Base-by-base conservation (phyloP, 805 yeast species). In the Debaryomyces maramus region DNA sequence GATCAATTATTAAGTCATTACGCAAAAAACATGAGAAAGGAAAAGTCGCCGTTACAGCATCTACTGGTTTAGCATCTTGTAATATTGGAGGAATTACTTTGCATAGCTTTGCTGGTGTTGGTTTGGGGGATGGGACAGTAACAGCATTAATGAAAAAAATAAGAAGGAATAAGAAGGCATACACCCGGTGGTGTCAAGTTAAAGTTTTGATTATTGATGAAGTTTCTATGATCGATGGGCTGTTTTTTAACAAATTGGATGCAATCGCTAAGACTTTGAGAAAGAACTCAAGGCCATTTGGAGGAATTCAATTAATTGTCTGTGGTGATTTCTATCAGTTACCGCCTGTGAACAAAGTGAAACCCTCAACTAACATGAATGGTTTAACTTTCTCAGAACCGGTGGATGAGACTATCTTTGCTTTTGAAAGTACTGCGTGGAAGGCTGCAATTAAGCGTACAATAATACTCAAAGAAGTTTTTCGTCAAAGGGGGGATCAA, bases 241-340 rank as follows among this genome's bases (percentile, higher is more conserved):
- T 65, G 4, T 63, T 85, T 11, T 67, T 86, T 30, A 81, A 83
- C 50, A 83, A 83, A 50, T 59, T 86, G 38, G 78, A 85, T 48
- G 63, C 59, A 17, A 73, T 86, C 34, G 90, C 85, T 0, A 70
- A 75, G 47, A 61, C 57, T 16, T 41, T 85, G 6, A 61, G 83
- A 26, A 63, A 61, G 34, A 69, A 55, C 40, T 53, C 59, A 7
- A 39, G 47, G 23, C 90, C 95, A 1, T 86, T 86, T 68, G 95
- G 95, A 17, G 93, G 93, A 0, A 80, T 86, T 16, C 95, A 86
- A 51, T 52, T 86, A 13, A 73, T 86, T 22, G 75, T 82, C 11
- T 81, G 88, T 65, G 95, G 95, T 5, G 95, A 86, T 58, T 86
- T 86, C 56, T 85, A 78, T 56, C 95, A 86, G 55, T 61, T 86